Conservation (phyloP, 169 alveolate genomes). For the Babesia bigemina region DNA sequence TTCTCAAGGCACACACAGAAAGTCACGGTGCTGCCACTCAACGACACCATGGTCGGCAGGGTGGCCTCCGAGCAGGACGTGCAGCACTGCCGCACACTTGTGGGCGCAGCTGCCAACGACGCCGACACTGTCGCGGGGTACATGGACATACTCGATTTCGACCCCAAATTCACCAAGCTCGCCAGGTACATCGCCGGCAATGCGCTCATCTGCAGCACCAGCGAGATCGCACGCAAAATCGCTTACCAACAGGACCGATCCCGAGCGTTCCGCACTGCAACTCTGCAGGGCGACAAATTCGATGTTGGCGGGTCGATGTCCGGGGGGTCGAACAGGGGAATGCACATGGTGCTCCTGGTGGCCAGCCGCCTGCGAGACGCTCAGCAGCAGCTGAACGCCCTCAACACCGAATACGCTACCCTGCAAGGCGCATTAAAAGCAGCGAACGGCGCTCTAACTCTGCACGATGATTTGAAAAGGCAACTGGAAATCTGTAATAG, state of each 20-base stretch:
- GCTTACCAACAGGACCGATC: slow-evolving; percentile 80
- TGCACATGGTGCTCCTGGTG: slow-evolving; percentile 54
- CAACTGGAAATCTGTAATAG: slow-evolving; percentile 51
- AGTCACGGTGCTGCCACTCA: slow-evolving; percentile 76
- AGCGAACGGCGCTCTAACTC: slow-evolving; percentile 33
- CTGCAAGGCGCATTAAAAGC: slow-evolving; percentile 56
- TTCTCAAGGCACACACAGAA: slow-evolving; percentile 53
- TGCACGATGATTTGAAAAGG: slow-evolving; percentile 62
- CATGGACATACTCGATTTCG: slow-evolving; percentile 73
- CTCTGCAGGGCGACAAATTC: slow-evolving; percentile 89
- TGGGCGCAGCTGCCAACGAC: slow-evolving; percentile 60
- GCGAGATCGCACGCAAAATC: slow-evolving; percentile 82
- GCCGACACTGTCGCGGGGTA: slow-evolving; percentile 53
- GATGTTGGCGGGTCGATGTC: slow-evolving; percentile 89
- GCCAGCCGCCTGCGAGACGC: slow-evolving; percentile 29
- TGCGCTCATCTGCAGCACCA: slow-evolving; percentile 81
- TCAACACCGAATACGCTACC: slow-evolving; percentile 6
- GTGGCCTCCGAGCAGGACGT: slow-evolving; percentile 58
- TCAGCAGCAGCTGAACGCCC: slow-evolving; percentile 3
- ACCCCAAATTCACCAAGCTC: slow-evolving; percentile 71
- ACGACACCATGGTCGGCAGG: slow-evolving; percentile 66
- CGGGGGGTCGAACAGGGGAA: slow-evolving; percentile 87
- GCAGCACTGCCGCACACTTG: slow-evolving; percentile 58
- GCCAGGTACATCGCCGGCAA: slow-evolving; percentile 85
- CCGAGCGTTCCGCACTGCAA: slow-evolving; percentile 82